A percentile compares a stretch with the other conserved stretches of the same genome.
Evolutionary conservation across 2,329 filamentous ascomycete genomes (phyloP).

Genomic region (Colletotrichum sp.): DNA sequence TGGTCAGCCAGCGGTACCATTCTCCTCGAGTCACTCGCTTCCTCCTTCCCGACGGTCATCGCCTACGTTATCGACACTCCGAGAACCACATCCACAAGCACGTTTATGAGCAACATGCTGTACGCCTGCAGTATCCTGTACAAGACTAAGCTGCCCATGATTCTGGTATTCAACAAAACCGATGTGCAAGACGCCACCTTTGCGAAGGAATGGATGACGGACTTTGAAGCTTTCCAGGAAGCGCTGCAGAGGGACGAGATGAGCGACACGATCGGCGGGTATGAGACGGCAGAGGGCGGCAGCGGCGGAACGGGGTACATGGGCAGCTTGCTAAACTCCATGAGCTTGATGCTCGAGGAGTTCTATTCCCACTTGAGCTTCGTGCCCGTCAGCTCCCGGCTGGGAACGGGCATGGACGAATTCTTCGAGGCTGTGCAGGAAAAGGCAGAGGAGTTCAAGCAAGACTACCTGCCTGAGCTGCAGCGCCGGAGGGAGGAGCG

Average conservation of each 20-base stretch:
- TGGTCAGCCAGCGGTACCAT: conserved; percentile 98
- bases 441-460: conserved; percentile 87
- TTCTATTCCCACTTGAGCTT: conserved; percentile 95
- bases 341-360: conserved; percentile 96
- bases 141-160: conserved; percentile 98
- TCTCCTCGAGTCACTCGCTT: conserved; percentile 88
- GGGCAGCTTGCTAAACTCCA: conserved; percentile 93
- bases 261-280: conserved; percentile 74
- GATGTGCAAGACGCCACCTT: conserved; percentile 91
- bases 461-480: conserved; percentile 91
- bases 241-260: conserved; percentile 84
- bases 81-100: conserved; percentile 88
- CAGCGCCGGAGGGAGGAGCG: conserved; percentile 78
- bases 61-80: conserved; percentile 98
- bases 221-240: conserved; percentile 94
- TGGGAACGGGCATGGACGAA: conserved; percentile 87
- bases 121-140: conserved; percentile 99
- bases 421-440: conserved; percentile 90
- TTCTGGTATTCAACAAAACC: conserved; percentile 98
- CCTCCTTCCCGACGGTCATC: conserved; percentile 94
- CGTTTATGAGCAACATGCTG: conserved; percentile 99
- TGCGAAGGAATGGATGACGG: conserved; percentile 99
- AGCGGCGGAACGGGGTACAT: conserved; percentile 90
- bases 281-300: conserved; percentile 64
- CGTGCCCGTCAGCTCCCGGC: conserved; percentile 92